phyloP scores from a whole-genome alignment of 1,284 basidiomycete genomes.

The Malassezia nana region DNA sequence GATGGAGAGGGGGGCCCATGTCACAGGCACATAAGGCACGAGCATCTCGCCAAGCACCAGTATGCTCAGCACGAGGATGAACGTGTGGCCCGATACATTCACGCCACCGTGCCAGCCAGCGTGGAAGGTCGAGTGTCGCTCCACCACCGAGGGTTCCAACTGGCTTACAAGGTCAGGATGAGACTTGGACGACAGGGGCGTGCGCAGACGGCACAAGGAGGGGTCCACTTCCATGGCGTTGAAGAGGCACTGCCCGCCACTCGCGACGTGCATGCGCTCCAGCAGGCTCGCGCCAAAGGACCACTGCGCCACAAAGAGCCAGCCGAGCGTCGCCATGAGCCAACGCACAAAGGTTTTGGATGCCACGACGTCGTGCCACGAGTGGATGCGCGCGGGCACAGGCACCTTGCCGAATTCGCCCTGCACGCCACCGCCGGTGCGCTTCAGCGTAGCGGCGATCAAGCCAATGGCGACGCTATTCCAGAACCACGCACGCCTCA shows the following conservation, averaged over 20 bases:
- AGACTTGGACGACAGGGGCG: constrained; percentile 16
- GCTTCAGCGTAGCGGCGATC: constrained; percentile 16
- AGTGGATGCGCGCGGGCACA: background rate
- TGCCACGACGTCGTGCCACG: background rate
- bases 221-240: constrained; percentile 48
- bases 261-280: constrained; percentile 62
- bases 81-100: constrained; percentile 88
- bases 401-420: constrained; percentile 5
- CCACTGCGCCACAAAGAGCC: constrained; percentile 58
- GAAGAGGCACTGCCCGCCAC: constrained; percentile 64
- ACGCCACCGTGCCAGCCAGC: constrained; percentile 62
- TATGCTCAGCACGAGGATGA: constrained; percentile 73
- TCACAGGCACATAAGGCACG: constrained; percentile 49
- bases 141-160: constrained; percentile 20
- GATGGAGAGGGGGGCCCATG: constrained; percentile 3
- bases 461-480: constrained; percentile 51
- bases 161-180: constrained; percentile 20
- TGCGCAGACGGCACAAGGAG: constrained; percentile 26
- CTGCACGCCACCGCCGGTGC: constrained; percentile 2
- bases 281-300: constrained; percentile 81
- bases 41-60: constrained; percentile 73
- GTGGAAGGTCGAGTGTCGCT: constrained; percentile 39
- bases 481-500: constrained; percentile 88
- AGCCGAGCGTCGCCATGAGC: constrained; percentile 23
- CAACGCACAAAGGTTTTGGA: constrained; percentile 7